A percentile compares a stretch with the other conserved stretches of the same genome.
Conservation (phyloP, 2,329 filamentous ascomycete genomes). For the Ophiosphaerella korrae region DNA sequence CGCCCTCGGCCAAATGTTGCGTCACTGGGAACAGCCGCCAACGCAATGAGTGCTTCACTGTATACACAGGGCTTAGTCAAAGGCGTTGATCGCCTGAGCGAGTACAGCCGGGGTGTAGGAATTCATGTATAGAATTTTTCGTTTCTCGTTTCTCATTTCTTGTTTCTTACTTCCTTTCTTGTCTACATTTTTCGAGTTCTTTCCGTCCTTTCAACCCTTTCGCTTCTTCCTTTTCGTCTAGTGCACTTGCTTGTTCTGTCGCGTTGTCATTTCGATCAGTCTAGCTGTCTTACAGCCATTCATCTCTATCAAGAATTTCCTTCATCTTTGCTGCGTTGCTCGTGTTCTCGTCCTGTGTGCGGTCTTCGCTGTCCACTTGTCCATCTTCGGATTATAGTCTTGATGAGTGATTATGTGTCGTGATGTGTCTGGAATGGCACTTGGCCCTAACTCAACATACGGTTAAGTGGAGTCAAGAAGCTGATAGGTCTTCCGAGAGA, state of each 20-base stretch:
- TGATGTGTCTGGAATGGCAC: too few relatives aligned
- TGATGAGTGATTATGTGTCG: too few relatives aligned
- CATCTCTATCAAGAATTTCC: too few relatives aligned
- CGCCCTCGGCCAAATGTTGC: slow-evolving; percentile 68
- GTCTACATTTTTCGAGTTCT: not conserved
- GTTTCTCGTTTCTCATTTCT: not conserved
- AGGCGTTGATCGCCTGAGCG: not conserved
- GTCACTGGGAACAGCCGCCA: slow-evolving; percentile 69
- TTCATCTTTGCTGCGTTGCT: not conserved
- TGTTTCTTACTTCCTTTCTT: not conserved
- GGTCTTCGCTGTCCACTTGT: not conserved
- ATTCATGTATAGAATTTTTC: not conserved
- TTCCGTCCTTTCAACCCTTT: not conserved
- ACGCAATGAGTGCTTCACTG: slow-evolving; percentile 6
- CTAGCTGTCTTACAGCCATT: not conserved
- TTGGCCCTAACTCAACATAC: too few relatives aligned
- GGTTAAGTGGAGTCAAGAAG: too few relatives aligned
- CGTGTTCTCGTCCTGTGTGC: not conserved
- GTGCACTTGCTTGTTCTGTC: not conserved
- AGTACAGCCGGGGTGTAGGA: too few relatives aligned
- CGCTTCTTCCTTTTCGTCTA: not conserved
- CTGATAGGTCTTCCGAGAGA: too few relatives aligned
- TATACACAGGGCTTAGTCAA: not conserved
- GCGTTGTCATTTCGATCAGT: not conserved
- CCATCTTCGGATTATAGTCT: too few relatives aligned